These are phyloP conservation scores for Neurospora africana DNA, from an alignment of 495 filamentous ascomycete genomes.

Conservation along the genomic window DNA sequence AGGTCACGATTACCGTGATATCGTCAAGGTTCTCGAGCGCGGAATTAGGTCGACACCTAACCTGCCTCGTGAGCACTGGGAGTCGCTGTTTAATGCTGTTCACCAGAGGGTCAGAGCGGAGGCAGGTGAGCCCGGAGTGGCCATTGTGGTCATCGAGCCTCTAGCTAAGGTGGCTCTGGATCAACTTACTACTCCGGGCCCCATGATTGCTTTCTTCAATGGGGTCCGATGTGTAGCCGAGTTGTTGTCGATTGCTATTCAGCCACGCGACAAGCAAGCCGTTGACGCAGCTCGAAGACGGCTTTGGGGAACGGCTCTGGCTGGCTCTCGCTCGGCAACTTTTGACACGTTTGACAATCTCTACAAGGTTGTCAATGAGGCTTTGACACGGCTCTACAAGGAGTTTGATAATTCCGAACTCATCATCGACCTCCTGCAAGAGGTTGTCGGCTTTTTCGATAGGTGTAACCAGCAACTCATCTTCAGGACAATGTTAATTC, in stretches of 20 bases:
- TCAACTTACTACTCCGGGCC: constrained; percentile 4
- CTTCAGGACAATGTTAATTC: constrained; percentile 31
- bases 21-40: constrained; percentile 53
- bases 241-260: constrained; percentile 28
- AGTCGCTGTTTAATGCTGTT: constrained; percentile 47
- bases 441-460: constrained; percentile 25
- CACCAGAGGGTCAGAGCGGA: constrained; percentile 50
- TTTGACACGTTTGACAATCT: constrained; percentile 53
- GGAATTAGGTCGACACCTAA: constrained; percentile 43
- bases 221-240: constrained; percentile 24
- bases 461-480: constrained; percentile 28
- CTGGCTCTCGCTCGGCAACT: constrained; percentile 28
- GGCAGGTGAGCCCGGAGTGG: constrained; percentile 52
- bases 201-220: constrained; percentile 1
- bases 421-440: constrained; percentile 20
- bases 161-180: constrained; percentile 45
- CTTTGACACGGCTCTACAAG: constrained; percentile 36
- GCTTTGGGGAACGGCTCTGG: constrained; percentile 47
- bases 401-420: constrained; percentile 18
- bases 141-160: constrained; percentile 57
- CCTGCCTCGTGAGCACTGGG: constrained; percentile 45
- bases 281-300: constrained; percentile 46
- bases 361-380: constrained; percentile 41
- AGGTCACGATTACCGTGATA: constrained; percentile 57
- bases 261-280: constrained; percentile 42